Evolutionary conservation across 805 yeast genomes (phyloP).

Genomic region (Schwanniomyces yamadae): DNA sequence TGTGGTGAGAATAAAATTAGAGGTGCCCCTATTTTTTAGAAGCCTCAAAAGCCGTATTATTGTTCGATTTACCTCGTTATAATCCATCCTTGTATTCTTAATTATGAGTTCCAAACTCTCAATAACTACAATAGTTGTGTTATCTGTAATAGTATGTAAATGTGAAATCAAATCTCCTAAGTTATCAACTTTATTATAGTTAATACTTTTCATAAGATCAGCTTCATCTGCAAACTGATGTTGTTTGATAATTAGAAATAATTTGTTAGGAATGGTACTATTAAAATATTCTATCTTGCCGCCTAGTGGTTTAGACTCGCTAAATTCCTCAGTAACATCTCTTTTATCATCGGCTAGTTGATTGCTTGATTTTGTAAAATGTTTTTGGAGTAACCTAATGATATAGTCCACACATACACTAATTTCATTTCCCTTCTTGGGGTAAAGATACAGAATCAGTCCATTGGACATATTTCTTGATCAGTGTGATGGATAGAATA

Average conservation of each 20-base stretch:
- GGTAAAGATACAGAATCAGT: too few relatives aligned
- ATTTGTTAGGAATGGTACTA: slow-evolving; percentile 9
- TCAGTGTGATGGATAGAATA: too few relatives aligned
- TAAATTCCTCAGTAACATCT: too few relatives aligned
- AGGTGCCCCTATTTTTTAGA: neutral
- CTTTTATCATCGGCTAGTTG: too few relatives aligned
- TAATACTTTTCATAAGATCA: slow-evolving; percentile 4
- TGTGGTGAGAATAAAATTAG: slow-evolving; percentile 7
- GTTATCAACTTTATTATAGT: slow-evolving; percentile 10
- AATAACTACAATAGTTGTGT: slow-evolving; percentile 5
- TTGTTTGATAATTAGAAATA: slow-evolving; percentile 3
- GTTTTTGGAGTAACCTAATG: too few relatives aligned
- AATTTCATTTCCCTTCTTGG: too few relatives aligned
- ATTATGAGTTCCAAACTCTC: slow-evolving; percentile 11
- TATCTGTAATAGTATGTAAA: neutral
- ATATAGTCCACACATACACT: too few relatives aligned
- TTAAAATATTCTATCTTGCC: slow-evolving; percentile 6
- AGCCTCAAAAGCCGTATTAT: slow-evolving; percentile 8
- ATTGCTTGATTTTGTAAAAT: too few relatives aligned
- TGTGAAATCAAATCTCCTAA: slow-evolving; percentile 6
- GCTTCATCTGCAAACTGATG: slow-evolving; percentile 1
- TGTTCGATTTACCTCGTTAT: slow-evolving; percentile 7
- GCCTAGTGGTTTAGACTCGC: neutral
- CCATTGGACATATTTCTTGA: neutral
- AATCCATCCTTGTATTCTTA: slow-evolving; percentile 6